Conservation (phyloP, 1,284 basidiomycete species). For the Cutaneotrichosporon cutaneum region DNA sequence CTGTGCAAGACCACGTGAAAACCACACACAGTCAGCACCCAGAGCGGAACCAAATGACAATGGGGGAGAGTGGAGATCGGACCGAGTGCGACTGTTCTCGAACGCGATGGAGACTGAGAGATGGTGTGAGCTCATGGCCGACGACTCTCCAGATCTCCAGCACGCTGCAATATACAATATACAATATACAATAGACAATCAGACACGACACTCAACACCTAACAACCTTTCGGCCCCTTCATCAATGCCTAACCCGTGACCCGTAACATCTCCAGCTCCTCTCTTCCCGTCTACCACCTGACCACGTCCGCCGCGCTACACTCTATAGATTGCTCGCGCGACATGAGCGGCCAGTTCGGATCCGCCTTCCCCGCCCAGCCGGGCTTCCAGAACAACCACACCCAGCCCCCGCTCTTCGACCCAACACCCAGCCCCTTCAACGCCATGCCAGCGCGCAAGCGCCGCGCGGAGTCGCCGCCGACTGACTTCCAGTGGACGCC, state of each 20-base stretch:
- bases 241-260: not conserved
- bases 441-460: conserved; percentile 10
- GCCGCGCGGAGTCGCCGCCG: conserved; percentile 13
- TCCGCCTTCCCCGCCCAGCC: not conserved
- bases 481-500: not conserved
- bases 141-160: too few relatives aligned
- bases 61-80: too few relatives aligned
- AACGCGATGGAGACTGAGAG: not conserved
- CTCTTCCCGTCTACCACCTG: not conserved
- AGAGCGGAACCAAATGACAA: not conserved
- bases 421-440: not conserved
- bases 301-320: not conserved
- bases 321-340: not conserved
- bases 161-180: too few relatives aligned
- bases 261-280: not conserved
- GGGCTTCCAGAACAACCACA: not conserved
- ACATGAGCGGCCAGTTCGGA: conserved; percentile 5
- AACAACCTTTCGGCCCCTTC: too few relatives aligned
- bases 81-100: not conserved
- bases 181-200: too few relatives aligned
- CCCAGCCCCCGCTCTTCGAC: conserved; percentile 1
- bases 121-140: not conserved
- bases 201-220: too few relatives aligned
- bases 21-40: not conserved
- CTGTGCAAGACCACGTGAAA: not conserved